Evolutionary conservation across 176 grass and related monocot species (phyloP), one percentile per base, ranked within the genome.

Genomic region (Carex littledalei): DNA sequence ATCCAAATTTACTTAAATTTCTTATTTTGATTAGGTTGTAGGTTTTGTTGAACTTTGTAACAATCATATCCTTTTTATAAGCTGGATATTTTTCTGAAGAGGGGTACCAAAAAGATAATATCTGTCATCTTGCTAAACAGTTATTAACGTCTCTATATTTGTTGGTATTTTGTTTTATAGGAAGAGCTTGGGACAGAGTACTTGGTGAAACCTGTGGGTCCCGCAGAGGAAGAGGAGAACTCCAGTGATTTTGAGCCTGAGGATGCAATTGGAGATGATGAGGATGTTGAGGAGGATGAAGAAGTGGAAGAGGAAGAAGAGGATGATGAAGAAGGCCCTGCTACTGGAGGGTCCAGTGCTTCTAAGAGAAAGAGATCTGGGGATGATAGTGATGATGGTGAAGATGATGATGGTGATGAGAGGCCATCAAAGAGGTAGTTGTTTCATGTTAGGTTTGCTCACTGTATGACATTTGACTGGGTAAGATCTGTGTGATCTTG

Each of bases 221-320:
- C 58, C 0, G 79, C 59, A 5, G 79, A 82, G 59, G 79, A 82
- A 49, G 79, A 82, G 18, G 79, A 81, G 20, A 62, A 82, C 79
- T 65, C 79, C 0, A 65, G 59, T 65, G 81, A 83, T 68, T 83
- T 83, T 69, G 81, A 83, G 50, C 81, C 81, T 29, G 81, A 83
- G 24, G 60, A 82, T 5, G 79, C 58, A 49, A 61, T 63, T 66
- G 79, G 62, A 34, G 81, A 83, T 5, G 81, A 83, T 3, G 81
- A 83, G 35, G 63, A 66, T 22, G 80, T 61, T 43, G 57, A 66
- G 34, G 80, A 82, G 35, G 63, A 83, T 31, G 57, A 4, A 34
- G 79, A 81, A 13, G 79, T 47, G 0, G 79, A 62, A 2, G 60
- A 66, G 8, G 79, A 82, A 49, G 69, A 21, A 13, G 70, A 15